phyloP scores from a whole-genome alignment of 2,329 filamentous ascomycete species.

The Coccinonectria pachysandricola region DNA sequence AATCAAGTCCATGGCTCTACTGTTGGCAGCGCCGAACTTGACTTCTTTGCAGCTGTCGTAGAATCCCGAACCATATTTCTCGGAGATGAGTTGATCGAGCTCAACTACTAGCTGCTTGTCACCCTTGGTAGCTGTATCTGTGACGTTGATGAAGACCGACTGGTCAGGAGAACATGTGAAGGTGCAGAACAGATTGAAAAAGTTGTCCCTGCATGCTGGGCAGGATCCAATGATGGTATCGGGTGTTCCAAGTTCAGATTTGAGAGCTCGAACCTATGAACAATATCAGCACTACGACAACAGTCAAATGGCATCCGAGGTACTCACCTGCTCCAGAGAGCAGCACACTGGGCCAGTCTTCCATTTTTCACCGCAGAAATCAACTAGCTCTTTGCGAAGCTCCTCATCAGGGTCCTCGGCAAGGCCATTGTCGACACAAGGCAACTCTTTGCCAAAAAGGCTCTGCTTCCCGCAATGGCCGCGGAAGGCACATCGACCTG shows the following conservation, averaged over 20 bases:
- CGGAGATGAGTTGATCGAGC: slow-evolving; percentile 78
- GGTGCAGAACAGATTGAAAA: slow-evolving; percentile 96
- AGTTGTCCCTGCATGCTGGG: slow-evolving; percentile 95
- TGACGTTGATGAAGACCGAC: slow-evolving; percentile 90
- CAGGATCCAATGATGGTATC: slow-evolving; percentile 86
- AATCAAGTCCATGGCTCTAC: slow-evolving; percentile 90
- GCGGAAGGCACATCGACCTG: slow-evolving; percentile 80
- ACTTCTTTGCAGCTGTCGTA: slow-evolving; percentile 98
- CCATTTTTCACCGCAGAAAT: slow-evolving; percentile 84
- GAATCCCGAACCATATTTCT: slow-evolving; percentile 76
- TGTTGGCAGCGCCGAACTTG: slow-evolving; percentile 91
- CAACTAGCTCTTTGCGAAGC: slow-evolving; percentile 67
- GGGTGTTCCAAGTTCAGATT: slow-evolving; percentile 75
- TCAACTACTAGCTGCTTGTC: slow-evolving; percentile 65
- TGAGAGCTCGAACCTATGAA: slow-evolving; percentile 61
- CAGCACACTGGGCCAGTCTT: slow-evolving; percentile 77
- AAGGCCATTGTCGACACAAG: slow-evolving; percentile 82
- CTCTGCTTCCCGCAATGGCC: slow-evolving; percentile 86
- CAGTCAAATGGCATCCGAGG: neutral
- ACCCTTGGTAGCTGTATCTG: slow-evolving; percentile 53
- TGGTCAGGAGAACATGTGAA: slow-evolving; percentile 98
- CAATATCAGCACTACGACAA: slow-evolving; percentile 5
- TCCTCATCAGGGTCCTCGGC: slow-evolving; percentile 64
- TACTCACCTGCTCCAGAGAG: slow-evolving; percentile 58
- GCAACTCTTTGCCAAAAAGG: slow-evolving; percentile 80